phyloP scores from a whole-genome alignment of 352 stramenopile genomes.

The Pythium phragmitis region DNA sequence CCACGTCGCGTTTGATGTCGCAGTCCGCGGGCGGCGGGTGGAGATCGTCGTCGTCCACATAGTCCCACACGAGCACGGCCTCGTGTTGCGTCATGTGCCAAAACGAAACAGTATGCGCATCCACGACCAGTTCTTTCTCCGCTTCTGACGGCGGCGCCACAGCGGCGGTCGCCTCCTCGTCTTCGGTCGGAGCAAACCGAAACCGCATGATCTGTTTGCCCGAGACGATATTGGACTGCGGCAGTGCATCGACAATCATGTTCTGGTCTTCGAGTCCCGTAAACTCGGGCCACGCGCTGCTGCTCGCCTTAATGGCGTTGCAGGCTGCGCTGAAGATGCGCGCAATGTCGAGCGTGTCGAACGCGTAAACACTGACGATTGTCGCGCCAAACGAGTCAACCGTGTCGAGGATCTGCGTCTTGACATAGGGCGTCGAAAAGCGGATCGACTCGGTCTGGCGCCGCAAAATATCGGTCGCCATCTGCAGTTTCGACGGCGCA shows the following conservation, averaged over 20 bases:
- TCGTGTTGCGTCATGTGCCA: slow-evolving; percentile 33
- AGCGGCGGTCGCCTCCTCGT: not conserved
- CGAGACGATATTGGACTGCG: slow-evolving; percentile 44
- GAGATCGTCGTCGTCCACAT: slow-evolving; percentile 37
- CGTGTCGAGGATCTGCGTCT: slow-evolving; percentile 29
- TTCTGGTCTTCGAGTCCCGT: slow-evolving; percentile 27
- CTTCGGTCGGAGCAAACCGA: slow-evolving; percentile 22
- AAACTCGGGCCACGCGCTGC: slow-evolving; percentile 49
- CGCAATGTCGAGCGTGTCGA: slow-evolving; percentile 47
- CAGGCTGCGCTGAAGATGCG: slow-evolving; percentile 44
- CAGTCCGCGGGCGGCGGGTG: slow-evolving; percentile 26
- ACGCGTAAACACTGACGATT: slow-evolving; percentile 44
- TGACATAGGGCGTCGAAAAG: slow-evolving; percentile 41
- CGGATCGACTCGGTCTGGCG: slow-evolving; percentile 43
- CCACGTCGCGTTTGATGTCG: slow-evolving; percentile 29
- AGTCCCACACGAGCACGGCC: slow-evolving; percentile 37
- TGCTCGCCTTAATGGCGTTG: slow-evolving; percentile 38
- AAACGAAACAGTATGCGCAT: slow-evolving; percentile 30
- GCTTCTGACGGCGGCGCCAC: not conserved
- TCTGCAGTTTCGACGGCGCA: slow-evolving; percentile 43
- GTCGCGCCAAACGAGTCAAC: slow-evolving; percentile 45
- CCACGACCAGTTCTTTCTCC: slow-evolving; percentile 30
- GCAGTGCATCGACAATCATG: slow-evolving; percentile 34
- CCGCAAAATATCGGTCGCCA: slow-evolving; percentile 50
- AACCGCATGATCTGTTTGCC: slow-evolving; percentile 38